Percentiles rank a stretch among this genome's conserved stretches.
Conservation (phyloP, 1,284 basidiomycete species). For the Tranzscheliella williamsii region DNA sequence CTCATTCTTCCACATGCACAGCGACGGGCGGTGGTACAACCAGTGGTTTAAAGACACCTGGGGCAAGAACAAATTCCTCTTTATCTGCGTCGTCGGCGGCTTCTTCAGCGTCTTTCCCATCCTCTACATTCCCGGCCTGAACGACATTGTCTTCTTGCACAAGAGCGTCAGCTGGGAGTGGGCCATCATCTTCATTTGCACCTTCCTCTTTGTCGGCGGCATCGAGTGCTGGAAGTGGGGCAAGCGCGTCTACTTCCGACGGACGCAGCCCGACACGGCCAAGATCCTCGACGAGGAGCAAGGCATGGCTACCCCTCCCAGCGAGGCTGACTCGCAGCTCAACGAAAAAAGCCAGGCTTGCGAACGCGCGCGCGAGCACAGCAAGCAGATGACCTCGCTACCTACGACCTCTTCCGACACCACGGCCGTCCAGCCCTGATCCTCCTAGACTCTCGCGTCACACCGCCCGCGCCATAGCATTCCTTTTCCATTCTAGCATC, state of each 20-base stretch:
- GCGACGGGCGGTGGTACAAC: conserved; percentile 38
- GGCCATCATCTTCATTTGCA: conserved; percentile 57
- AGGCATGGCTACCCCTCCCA: neutral
- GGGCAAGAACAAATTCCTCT: conserved; percentile 55
- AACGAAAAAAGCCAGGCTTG: conserved; percentile 1
- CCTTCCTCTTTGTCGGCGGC: conserved; percentile 50
- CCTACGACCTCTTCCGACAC: neutral
- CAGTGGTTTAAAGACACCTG: conserved; percentile 53
- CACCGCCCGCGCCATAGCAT: too few species aligned
- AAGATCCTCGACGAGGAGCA: conserved; percentile 31
- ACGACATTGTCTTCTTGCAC: conserved; percentile 60
- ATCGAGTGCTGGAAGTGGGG: conserved; percentile 55
- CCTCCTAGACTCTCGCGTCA: too few species aligned
- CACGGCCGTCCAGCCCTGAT: neutral
- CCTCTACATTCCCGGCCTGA: conserved; percentile 65
- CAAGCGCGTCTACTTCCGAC: conserved; percentile 48
- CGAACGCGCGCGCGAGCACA: too few species aligned
- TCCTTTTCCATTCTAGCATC: too few species aligned
- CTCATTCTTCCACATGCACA: conserved; percentile 59
- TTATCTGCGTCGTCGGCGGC: conserved; percentile 60
- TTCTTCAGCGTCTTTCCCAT: conserved; percentile 66
- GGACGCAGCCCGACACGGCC: conserved; percentile 6
- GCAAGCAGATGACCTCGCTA: neutral
- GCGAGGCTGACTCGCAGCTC: too few species aligned
- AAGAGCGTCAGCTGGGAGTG: conserved; percentile 56